phyloP scores from a whole-genome alignment of 2,329 filamentous ascomycete genomes.

The Exophiala viscosa region DNA sequence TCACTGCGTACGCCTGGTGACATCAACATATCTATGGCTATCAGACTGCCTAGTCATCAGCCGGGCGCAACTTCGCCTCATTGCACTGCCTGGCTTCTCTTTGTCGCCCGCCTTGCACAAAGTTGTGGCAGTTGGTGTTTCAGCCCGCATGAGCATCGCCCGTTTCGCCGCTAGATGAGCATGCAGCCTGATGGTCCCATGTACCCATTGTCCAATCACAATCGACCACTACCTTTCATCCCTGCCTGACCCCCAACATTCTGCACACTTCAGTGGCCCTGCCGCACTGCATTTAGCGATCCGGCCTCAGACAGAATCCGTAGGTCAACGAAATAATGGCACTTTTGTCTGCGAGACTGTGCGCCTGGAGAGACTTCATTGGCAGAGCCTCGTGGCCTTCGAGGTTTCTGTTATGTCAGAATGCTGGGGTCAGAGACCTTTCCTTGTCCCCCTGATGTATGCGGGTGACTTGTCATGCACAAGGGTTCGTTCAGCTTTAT shows the following conservation, averaged over 20 bases:
- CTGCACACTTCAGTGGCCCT: neutral
- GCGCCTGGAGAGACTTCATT: neutral
- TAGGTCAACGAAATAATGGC: neutral
- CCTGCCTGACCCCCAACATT: neutral
- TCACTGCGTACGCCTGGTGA: neutral
- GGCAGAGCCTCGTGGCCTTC: neutral
- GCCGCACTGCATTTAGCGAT: neutral
- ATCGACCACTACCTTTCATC: neutral
- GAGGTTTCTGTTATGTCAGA: neutral
- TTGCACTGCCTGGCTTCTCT: conserved; percentile 1
- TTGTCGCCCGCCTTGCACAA: neutral
- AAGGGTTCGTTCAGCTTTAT: neutral
- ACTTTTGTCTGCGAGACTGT: neutral
- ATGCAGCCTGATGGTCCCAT: neutral
- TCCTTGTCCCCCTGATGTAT: neutral
- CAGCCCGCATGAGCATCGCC: conserved; percentile 3
- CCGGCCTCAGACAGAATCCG: neutral
- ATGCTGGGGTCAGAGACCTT: neutral
- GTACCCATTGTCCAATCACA: neutral
- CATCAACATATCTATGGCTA: neutral
- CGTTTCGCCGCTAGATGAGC: neutral
- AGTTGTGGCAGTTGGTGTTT: neutral
- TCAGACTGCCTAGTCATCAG: neutral
- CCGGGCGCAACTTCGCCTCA: neutral
- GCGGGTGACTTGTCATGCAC: neutral